Conservation (phyloP, 2,329 filamentous ascomycete species). For the Aspergillus flavus region DNA sequence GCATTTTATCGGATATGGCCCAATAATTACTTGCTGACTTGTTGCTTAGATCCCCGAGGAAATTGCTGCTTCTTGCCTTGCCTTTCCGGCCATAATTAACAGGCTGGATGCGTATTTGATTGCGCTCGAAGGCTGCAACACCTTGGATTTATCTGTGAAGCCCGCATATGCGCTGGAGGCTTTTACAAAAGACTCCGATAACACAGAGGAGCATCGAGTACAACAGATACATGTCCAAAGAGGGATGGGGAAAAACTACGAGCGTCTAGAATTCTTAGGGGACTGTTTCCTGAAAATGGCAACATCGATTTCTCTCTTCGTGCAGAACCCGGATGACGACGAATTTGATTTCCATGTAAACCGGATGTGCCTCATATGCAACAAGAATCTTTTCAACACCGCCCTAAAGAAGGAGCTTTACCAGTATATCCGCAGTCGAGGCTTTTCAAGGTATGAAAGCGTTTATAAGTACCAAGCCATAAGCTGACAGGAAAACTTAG, state of each 20-base stretch:
- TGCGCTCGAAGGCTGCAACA: constrained; percentile 70
- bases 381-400: constrained; percentile 81
- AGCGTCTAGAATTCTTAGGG: constrained; percentile 88
- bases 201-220: constrained; percentile 70
- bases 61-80: constrained; percentile 72
- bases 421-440: constrained; percentile 78
- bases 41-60: constrained; percentile 63
- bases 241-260: constrained; percentile 94
- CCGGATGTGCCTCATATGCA: constrained; percentile 89
- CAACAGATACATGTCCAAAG: constrained; percentile 73
- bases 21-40: constrained; percentile 19
- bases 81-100: constrained; percentile 82
- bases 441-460: constrained; percentile 67
- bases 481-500: constrained; percentile 36
- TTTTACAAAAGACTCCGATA: constrained; percentile 89
- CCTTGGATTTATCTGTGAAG: constrained; percentile 65
- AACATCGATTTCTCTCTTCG: constrained; percentile 84
- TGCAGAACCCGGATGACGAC: constrained; percentile 72
- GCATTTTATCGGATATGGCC: neutral
- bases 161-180: constrained; percentile 80
- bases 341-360: constrained; percentile 89
- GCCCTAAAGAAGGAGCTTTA: constrained; percentile 67
- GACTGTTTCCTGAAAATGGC: constrained; percentile 96
- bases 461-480: neutral
- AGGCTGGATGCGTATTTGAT: constrained; percentile 82